Base-by-base conservation (phyloP, 495 filamentous ascomycete genomes). In the Venustampulla echinocandica region DNA sequence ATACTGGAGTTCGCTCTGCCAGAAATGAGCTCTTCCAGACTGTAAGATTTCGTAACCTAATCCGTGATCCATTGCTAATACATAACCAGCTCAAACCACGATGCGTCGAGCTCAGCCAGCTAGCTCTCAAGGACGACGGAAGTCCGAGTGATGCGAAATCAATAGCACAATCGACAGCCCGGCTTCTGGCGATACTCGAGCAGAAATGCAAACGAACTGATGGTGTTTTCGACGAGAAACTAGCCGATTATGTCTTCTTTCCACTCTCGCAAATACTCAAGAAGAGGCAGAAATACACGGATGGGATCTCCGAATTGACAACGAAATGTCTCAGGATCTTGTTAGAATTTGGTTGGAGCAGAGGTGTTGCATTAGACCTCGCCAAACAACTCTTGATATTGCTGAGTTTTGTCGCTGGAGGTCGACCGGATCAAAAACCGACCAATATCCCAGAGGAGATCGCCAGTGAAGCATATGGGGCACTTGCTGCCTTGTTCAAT, bases 181-280 rank as follows among this genome's bases (percentile, higher is more conserved):
- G 69, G 0, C 66, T 94, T 2, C 66, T 69, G 33, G 46, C 54
- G 11, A 56, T 73, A 15, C 64, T 93, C 19, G 22, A 62, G 70
- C 4, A 60, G 66, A 25, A 69, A 84, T 54, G 66, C 69, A 28
- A 58, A 49, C 36, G 65, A 68, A 38, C 64, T 53, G 67, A 74
- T 25, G 63, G 67, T 14, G 66, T 71, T 0, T 67, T 96, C 10
- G 87, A 95, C 59, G 71, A 78, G 42, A 88, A 87, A 61, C 67
- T 96, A 20, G 92, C 89, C 6, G 87, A 96, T 61, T 99, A 95
- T 68, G 76, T 84, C 53, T 97, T 97, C 71, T 92, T 95, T 54
- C 92, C 92, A 0, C 66, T 99, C 0, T 87, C 85, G 1, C 84
- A 93, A 50, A 79, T 97, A 39, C 82, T 99, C 53, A 81, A 85